Evolutionary conservation across 148 eudicot species (phyloP), one percentile per base, ranked within the genome.

Genomic region (Tetragonia tetragonoides): DNA sequence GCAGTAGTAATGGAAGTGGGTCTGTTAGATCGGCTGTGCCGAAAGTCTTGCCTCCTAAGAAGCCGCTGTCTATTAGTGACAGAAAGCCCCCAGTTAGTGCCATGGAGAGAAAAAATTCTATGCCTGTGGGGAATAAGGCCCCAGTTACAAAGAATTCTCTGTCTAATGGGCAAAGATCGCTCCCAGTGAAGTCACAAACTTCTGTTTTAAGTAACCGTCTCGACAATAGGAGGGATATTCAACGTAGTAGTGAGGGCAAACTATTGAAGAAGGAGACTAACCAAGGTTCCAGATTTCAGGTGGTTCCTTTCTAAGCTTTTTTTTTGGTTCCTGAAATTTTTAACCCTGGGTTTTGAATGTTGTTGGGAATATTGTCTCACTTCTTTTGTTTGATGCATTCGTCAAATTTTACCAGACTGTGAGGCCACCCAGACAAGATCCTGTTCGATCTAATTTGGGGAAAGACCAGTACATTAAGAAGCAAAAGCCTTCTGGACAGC

Each of bases 1-100:
- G 83, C 66, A 85, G 71, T 65, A 87, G 78, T 73, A 86, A 81
- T 75, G 90, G 89, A 73, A 90, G 80, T 86, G 93, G 97, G 71
- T 86, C 90, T 42, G 86, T 87, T 40, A 88, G 89, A 81, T 88
- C 86, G 76, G 61, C 77, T 2, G 68, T 72, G 62, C 73, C 85
- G 14, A 86, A 80, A 78, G 76, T 75, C 28, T n/a, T 75, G 75
- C 88, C 89, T 65, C 71, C 88, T 9, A 90, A 73, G 82, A 84
- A 44, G n/a, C 82, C 88, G 24, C 40, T 73, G 24, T 74, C 85
- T 59, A 53, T 85, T 40, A 54, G 64, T 34, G 85, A 83, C 51
- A 95, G 85, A 84, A 87, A 68, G 82, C 46, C 44, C 20, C 47
- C 86, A 57, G 61, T 49, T 49, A 39, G 44, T 72, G 38, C 77